These are phyloP conservation scores for Mucor saturninus DNA, from an alignment of 371 early-diverging fungal genomes.

Conservation along the genomic window DNA sequence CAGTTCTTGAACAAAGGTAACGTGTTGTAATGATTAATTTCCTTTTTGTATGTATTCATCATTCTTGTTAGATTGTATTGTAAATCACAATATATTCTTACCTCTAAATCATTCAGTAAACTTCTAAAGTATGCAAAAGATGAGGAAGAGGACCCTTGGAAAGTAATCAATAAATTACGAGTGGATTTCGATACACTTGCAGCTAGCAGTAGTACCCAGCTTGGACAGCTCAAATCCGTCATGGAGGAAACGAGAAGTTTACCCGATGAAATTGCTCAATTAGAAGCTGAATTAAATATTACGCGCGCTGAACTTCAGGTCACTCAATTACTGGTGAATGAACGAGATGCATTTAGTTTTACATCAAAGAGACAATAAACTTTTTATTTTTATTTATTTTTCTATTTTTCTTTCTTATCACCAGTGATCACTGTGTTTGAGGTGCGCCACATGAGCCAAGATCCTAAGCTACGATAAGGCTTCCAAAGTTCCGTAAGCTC, in stretches of 20 bases:
- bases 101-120: background rate
- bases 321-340: constrained; percentile 26
- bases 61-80: constrained; percentile 8
- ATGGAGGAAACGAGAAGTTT: constrained; percentile 30
- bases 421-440: constrained; percentile 28
- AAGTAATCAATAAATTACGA: constrained; percentile 29
- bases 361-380: background rate
- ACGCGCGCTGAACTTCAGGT: constrained; percentile 44
- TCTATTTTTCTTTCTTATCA: background rate
- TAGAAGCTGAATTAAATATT: constrained; percentile 48
- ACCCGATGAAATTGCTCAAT: constrained; percentile 39
- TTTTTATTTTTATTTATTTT: background rate
- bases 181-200: constrained; percentile 18
- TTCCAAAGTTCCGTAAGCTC: constrained; percentile 52
- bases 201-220: constrained; percentile 12
- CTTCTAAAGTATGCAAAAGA: constrained; percentile 1
- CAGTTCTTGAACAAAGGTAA: constrained; percentile 18
- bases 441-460: constrained; percentile 60
- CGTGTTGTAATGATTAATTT: no score
- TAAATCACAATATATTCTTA: constrained; percentile 6
- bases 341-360: constrained; percentile 5
- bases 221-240: constrained; percentile 13
- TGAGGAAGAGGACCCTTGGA: constrained; percentile 35
- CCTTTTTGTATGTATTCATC: background rate
- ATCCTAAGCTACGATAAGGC: constrained; percentile 56